Evolutionary conservation across 768 basidiomycete species (phyloP), one percentile per base, ranked within the genome.

Genomic region (Leccinum arenicola): DNA sequence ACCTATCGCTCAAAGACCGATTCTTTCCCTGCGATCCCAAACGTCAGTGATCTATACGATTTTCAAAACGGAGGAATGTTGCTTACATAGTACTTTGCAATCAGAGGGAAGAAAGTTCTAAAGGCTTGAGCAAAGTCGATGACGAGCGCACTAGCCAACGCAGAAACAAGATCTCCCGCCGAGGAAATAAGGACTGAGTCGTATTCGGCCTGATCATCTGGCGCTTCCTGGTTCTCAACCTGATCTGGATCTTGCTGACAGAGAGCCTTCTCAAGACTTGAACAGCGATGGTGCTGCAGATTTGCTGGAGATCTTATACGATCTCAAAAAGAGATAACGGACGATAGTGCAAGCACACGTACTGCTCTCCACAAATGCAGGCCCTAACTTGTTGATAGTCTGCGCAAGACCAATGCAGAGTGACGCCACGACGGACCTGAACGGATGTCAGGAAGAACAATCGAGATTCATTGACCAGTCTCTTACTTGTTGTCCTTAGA

Each of bases 231-330:
- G 4, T 82, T 82, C 63, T 93, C 92, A 64, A 94, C 94, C 64
- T 91, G 90, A 70, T 96, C 95, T 50, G 95, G 93, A 68, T 96
- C 94, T 73, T 95, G 89, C 74, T 99, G 97, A 77, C 96, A 98
- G 65, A 93, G 83, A 0, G 95, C 92, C 76, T 96, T 97, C 74
- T 94, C 48, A 99, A 81, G 64, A 99, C 86, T 68, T 93, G 86
- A 57, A 87, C 77, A 50, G 93, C 87, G 60, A 95, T 91, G 56
- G 25, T 25, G 25, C 78, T 84, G 72, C 88, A 93, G 67, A 99
- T 82, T 35, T 79, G 75, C 38, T 96, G 89, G 47, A 91, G 78
- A 63, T 89, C 89, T 92, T 55, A 31, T 36, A 38, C 27, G n/a
- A 29, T 50, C 68, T 65, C 49, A 62, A 58, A 35, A 17, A 47